Conservation (phyloP, 176 grass and related monocot genomes). For the Oryza australiensis region DNA sequence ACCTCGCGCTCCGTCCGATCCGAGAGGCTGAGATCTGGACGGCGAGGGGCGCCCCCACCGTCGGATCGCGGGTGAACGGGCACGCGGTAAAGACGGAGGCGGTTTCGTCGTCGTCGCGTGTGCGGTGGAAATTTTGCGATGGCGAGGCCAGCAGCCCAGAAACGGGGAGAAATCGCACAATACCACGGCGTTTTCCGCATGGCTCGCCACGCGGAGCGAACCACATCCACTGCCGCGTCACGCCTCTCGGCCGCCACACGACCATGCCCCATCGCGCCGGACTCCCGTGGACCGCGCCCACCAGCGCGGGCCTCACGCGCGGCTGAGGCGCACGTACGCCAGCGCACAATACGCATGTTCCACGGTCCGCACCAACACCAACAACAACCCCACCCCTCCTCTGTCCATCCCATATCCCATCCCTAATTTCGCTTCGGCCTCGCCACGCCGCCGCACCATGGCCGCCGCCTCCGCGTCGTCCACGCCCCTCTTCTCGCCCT, state of each 20-base stretch:
- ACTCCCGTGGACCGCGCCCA: neutral
- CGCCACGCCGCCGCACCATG: constrained; percentile 31
- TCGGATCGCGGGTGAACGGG: constrained; percentile 34
- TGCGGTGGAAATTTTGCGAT: constrained; percentile 13
- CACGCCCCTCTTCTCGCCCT: constrained; percentile 49
- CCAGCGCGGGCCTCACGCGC: constrained; percentile 1
- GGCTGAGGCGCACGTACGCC: neutral
- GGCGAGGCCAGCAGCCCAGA: neutral
- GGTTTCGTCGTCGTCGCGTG: neutral
- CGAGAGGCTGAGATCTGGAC: constrained; percentile 3
- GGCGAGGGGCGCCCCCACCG: neutral
- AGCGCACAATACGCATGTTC: constrained; percentile 29
- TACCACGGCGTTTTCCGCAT: neutral
- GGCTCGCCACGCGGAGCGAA: constrained; percentile 16
- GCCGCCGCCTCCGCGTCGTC: constrained; percentile 49
- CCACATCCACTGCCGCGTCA: constrained; percentile 36
- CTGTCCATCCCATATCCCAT: neutral
- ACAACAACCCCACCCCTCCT: neutral
- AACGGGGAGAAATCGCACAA: neutral
- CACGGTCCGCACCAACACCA: neutral
- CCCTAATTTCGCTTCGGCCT: constrained; percentile 34
- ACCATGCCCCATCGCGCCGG: neutral
- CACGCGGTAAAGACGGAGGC: neutral
- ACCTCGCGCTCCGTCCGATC: constrained; percentile 24
- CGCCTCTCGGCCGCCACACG: constrained; percentile 50